Conservation (phyloP, 805 yeast genomes). For the Yarrowia sp. region DNA sequence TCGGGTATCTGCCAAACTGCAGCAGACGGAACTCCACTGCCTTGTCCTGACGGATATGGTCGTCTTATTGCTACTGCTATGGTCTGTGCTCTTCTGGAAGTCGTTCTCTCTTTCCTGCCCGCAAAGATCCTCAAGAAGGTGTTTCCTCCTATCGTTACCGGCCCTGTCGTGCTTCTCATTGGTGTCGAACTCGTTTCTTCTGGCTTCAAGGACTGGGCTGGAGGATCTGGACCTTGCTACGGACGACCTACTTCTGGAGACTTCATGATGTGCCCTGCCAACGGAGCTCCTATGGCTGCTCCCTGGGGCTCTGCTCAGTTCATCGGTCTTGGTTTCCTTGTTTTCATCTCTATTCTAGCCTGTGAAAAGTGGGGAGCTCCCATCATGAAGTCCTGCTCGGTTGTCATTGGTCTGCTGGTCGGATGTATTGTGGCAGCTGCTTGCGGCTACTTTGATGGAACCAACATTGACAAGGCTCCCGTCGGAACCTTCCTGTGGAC, state of each 20-base stretch:
- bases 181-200: conserved; percentile 72
- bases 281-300: conserved; percentile 60
- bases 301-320: conserved; percentile 89
- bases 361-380: conserved; percentile 93
- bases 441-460: conserved; percentile 73
- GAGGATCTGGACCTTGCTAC: conserved; percentile 67
- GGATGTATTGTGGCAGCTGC: conserved; percentile 96
- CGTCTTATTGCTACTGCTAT: conserved; percentile 78
- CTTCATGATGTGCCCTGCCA: conserved; percentile 56
- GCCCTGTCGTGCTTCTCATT: conserved; percentile 87
- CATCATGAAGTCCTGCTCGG: conserved; percentile 93
- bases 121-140: conserved; percentile 69
- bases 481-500: conserved; percentile 88
- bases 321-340: conserved; percentile 86
- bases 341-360: conserved; percentile 72
- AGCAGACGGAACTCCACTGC: conserved; percentile 62
- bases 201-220: conserved; percentile 86
- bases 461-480: conserved; percentile 71
- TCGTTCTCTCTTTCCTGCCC: conserved; percentile 77
- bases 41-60: conserved; percentile 94
- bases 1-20: conserved; percentile 70
- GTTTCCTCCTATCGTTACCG: conserved; percentile 91
- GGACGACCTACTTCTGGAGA: conserved; percentile 54
- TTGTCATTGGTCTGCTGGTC: conserved; percentile 78
- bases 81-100: conserved; percentile 76